Evolutionary conservation across 345 rosid species (phyloP).

Genomic region (Passiflora organensis): DNA sequence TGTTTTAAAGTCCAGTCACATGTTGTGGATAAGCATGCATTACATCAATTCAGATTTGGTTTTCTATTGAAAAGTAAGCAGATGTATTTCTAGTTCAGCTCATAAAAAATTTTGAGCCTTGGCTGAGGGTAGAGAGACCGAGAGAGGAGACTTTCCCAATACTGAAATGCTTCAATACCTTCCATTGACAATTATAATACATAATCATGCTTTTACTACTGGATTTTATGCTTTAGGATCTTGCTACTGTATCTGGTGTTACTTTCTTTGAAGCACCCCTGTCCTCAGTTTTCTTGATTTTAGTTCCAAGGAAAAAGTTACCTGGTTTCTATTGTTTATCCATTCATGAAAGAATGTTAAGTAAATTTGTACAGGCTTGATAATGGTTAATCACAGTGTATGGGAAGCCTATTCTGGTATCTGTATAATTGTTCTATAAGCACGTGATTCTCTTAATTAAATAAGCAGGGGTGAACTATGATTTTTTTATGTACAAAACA

Average conservation of each 20-base stretch:
- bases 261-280: too few species aligned
- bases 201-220: too few species aligned
- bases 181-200: too few species aligned
- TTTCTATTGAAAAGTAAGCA: not conserved
- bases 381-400: too few species aligned
- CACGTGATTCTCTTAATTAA: not conserved
- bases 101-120: not conserved
- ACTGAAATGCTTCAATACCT: too few species aligned
- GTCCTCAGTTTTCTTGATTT: too few species aligned
- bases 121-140: not conserved
- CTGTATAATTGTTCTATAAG: not conserved
- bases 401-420: too few species aligned
- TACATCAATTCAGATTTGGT: not conserved
- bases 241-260: too few species aligned
- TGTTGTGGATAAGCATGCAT: not conserved
- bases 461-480: not conserved
- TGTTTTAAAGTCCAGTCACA: constrained; percentile 1
- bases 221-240: too few species aligned
- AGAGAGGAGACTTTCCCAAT: not conserved
- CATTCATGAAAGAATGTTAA: not conserved
- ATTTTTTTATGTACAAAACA: not conserved
- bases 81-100: not conserved
- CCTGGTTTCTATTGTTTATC: not conserved
- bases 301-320: too few species aligned
- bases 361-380: not conserved